Base-by-base conservation (phyloP, 2,329 filamentous ascomycete genomes). In the Pseudogymnoascus sp. region DNA sequence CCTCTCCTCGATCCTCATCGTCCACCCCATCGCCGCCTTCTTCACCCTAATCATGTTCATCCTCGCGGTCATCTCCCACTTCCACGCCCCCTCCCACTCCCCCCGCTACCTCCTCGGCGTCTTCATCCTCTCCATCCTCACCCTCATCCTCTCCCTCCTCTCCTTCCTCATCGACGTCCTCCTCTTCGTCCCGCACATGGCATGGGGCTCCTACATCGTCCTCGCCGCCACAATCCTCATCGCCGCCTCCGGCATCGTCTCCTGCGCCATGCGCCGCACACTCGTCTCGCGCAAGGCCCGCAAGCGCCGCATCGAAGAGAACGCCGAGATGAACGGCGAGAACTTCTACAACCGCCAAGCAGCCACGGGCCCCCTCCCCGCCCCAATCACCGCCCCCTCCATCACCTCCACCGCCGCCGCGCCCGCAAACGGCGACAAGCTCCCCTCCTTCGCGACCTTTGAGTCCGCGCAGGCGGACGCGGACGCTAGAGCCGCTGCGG, bases 21-120 rank as follows among this genome's bases (percentile, higher is more conserved):
- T 97, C 26, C 95, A 99, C 74, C 95, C 95, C 1, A 84, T 99
- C n/a, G n/a, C n/a, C n/a, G n/a, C n/a, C n/a, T n/a, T n/a, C n/a
- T n/a, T n/a, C n/a, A n/a, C n/a, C n/a, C 82, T 99, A 62, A 80
- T 96, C 72, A 93, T 93, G 81, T 86, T 96, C 68, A 82, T 87
- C 63, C 82, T 99, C 71, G 88, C 93, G 17, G 81, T 87, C 35
- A 84, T 89, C 42, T 89, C 93, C 28, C 95, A 99, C 75, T 85
- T 96, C 69, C 93, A 96, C 73, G 84, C 86, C 21, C 89, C 93
- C 15, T 90, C 91, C 8, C 93, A 97, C 76, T 97, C 95, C 35
- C 87, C 92, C 28, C 86, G 91, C 70, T 99, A 93, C 73, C 84
- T 97, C 4, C 84, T 97, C 35, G 83, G 85, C 28, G 80, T 97